Percentiles rank a stretch among this genome's conserved stretches.
Evolutionary conservation across 2,329 filamentous ascomycete genomes (phyloP).

Genomic region (Amylocarpus encephaloides): DNA sequence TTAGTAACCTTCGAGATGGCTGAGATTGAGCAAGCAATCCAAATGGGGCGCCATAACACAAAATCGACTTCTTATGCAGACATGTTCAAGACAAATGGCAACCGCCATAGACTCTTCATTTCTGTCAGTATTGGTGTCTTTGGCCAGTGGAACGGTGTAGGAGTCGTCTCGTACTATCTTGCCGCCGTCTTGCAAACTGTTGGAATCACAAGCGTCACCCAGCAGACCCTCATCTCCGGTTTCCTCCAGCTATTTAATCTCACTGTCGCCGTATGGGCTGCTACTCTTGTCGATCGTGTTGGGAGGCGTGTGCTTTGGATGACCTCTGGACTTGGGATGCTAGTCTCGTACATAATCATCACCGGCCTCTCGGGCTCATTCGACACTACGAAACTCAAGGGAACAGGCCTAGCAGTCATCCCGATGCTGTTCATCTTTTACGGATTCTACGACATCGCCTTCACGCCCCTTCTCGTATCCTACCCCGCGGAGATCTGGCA

Average conservation of each 20-base stretch:
- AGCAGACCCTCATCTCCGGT: constrained; percentile 29
- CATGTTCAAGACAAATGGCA: constrained; percentile 25
- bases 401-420: constrained; percentile 33
- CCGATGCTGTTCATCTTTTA: constrained; percentile 42
- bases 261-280: constrained; percentile 29
- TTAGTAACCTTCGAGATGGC: constrained; percentile 21
- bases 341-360: constrained; percentile 15
- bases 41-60: constrained; percentile 15
- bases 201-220: constrained; percentile 16
- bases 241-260: constrained; percentile 34
- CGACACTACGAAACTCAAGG: constrained; percentile 15
- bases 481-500: constrained; percentile 35
- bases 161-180: constrained; percentile 34
- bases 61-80: constrained; percentile 14
- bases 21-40: constrained; percentile 24
- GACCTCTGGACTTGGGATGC: constrained; percentile 27
- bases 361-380: constrained; percentile 3
- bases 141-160: constrained; percentile 27
- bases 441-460: constrained; percentile 38
- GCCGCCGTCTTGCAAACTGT: constrained; percentile 24
- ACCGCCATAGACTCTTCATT: constrained; percentile 30
- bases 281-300: constrained; percentile 33
- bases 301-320: constrained; percentile 28
- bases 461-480: constrained; percentile 11
- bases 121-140: constrained; percentile 29